These are phyloP conservation scores for Coemansia sp. DNA, from an alignment of 192 early-diverging fungal species.

Conservation along the genomic window DNA sequence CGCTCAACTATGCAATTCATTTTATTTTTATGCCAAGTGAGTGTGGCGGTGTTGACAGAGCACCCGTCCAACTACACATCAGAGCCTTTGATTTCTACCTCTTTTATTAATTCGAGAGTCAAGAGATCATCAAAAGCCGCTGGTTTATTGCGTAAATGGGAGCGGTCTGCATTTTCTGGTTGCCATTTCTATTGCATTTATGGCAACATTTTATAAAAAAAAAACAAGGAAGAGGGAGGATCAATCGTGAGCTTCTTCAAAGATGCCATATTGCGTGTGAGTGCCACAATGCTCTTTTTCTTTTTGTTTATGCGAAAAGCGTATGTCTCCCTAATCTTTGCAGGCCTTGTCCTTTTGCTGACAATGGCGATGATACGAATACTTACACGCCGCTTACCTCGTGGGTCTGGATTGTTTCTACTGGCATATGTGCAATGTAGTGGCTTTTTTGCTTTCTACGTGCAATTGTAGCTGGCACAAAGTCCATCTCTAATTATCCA, in stretches of 20 bases:
- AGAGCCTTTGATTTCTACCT: neutral
- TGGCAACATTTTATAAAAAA: neutral
- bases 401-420: constrained; percentile 7
- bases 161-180: neutral
- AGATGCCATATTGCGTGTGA: neutral
- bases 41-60: neutral
- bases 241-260: neutral
- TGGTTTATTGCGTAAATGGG: neutral
- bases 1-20: neutral
- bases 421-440: neutral
- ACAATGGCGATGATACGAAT: constrained; percentile 2
- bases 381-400: neutral
- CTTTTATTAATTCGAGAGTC: neutral
- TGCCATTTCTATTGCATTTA: neutral
- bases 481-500: constrained; percentile 6
- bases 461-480: constrained; percentile 2
- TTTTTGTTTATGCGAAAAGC: neutral
- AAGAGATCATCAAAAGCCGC: neutral
- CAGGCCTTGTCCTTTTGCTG: neutral
- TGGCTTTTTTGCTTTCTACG: constrained; percentile 12
- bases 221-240: neutral
- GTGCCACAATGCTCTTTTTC: neutral
- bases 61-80: neutral
- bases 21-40: neutral
- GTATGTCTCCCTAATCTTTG: neutral